Evolutionary conservation across 2,329 filamentous ascomycete genomes (phyloP).

Genomic region (Scedosporium aurantiacum): DNA sequence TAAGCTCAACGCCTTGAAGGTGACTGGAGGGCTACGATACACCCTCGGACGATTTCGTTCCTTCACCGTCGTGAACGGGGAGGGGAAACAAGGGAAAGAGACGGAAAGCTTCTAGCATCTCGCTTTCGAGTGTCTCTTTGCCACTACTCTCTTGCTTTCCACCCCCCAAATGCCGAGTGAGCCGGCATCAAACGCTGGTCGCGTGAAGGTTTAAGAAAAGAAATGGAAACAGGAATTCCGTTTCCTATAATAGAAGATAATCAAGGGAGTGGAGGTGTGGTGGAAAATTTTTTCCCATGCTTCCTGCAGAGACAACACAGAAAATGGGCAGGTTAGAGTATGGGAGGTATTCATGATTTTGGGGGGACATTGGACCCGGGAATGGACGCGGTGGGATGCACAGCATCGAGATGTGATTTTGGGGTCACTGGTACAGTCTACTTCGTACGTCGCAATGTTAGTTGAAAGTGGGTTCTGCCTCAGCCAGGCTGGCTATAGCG

Average conservation of each 20-base stretch:
- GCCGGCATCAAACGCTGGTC: neutral
- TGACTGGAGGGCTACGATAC: neutral
- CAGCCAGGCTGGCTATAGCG: too few relatives aligned
- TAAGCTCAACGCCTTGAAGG: neutral
- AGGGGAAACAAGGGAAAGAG: neutral
- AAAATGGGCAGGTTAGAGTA: neutral
- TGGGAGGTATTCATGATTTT: too few relatives aligned
- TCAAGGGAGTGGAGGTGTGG: neutral
- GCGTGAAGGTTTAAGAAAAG: neutral
- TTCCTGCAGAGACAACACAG: neutral
- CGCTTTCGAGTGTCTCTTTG: neutral
- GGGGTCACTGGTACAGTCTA: neutral
- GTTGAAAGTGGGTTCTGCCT: too few relatives aligned
- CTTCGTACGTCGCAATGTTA: neutral
- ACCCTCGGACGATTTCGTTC: neutral
- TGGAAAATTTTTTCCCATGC: neutral
- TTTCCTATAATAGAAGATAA: neutral
- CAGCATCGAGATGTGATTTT: neutral
- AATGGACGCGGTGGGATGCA: neutral
- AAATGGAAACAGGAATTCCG: neutral
- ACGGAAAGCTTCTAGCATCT: neutral
- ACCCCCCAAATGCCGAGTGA: neutral
- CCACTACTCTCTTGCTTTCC: neutral
- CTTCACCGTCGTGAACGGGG: neutral
- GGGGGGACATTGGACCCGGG: neutral